These are phyloP conservation scores for Nannochloropsis salina DNA, from an alignment of 108 stramenopile species.

Conservation along the genomic window DNA sequence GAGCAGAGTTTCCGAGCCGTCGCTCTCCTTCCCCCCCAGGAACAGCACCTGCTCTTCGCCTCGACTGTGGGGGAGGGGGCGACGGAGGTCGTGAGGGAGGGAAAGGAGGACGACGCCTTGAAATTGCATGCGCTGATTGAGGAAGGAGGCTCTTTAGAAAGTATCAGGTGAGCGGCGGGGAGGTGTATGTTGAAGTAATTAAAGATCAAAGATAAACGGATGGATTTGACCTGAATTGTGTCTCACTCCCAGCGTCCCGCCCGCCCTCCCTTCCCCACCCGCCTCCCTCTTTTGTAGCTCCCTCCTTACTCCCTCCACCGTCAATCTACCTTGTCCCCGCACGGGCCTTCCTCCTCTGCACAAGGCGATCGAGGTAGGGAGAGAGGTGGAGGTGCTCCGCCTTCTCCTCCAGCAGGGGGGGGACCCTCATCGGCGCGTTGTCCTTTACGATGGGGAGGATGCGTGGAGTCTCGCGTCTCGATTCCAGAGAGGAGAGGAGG, in stretches of 20 bases:
- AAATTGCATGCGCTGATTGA: not conserved
- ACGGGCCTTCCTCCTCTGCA: not conserved
- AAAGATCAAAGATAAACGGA: no score
- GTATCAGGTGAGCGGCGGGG: not conserved
- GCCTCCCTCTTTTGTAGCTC: constrained; percentile 8
- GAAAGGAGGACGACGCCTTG: not conserved
- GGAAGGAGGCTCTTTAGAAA: not conserved
- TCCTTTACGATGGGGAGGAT: not conserved
- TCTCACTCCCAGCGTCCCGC: no score
- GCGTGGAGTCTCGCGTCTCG: not conserved
- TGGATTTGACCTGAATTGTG: no score
- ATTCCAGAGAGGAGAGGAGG: not conserved
- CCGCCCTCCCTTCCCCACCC: no score
- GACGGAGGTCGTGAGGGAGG: not conserved
- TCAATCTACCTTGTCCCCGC: not conserved
- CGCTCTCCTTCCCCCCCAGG: not conserved
- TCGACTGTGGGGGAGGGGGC: not conserved
- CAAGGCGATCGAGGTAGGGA: constrained; percentile 13
- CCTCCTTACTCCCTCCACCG: not conserved
- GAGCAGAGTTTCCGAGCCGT: not conserved
- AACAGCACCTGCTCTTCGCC: not conserved
- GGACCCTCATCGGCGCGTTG: not conserved
- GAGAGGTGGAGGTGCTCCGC: not conserved
- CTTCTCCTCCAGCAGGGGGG: not conserved
- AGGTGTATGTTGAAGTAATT: no score